These are phyloP conservation scores for Paramecium sexaurelia DNA, from an alignment of 73 alveolate genomes.

Conservation along the genomic window DNA sequence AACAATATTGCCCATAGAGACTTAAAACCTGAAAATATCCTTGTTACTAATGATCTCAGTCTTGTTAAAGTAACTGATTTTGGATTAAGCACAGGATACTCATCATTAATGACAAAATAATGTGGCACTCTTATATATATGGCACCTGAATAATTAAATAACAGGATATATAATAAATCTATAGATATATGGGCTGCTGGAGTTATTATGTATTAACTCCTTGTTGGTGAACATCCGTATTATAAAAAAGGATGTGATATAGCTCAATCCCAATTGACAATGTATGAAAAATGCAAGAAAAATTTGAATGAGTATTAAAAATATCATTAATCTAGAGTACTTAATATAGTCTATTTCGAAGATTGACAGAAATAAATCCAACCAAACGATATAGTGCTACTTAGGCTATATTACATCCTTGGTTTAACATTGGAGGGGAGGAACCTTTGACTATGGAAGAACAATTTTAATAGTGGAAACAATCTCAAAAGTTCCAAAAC, in stretches of 20 bases:
- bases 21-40: conserved; percentile 76
- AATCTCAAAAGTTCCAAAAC: background rate
- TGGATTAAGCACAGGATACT: conserved; percentile 75
- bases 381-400: conserved; percentile 78
- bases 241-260: conserved; percentile 62
- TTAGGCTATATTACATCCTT: conserved; percentile 77
- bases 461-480: background rate
- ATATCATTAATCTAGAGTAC: conserved; percentile 18
- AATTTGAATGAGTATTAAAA: background rate
- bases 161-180: conserved; percentile 61
- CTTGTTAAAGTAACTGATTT: conserved; percentile 70
- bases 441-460: conserved; percentile 64
- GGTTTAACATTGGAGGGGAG: conserved; percentile 68
- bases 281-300: background rate
- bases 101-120: conserved; percentile 57
- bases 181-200: conserved; percentile 80
- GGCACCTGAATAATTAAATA: conserved; percentile 76
- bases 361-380: conserved; percentile 78
- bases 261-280: background rate
- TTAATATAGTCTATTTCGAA: conserved; percentile 68
- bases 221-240: conserved; percentile 37
- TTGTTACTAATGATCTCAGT: conserved; percentile 34
- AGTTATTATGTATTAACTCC: conserved; percentile 71
- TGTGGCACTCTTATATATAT: conserved; percentile 80
- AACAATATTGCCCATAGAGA: conserved; percentile 76